Conservation (phyloP, 1,139 yeast species). For the Debaryomyces psychrophilus region DNA sequence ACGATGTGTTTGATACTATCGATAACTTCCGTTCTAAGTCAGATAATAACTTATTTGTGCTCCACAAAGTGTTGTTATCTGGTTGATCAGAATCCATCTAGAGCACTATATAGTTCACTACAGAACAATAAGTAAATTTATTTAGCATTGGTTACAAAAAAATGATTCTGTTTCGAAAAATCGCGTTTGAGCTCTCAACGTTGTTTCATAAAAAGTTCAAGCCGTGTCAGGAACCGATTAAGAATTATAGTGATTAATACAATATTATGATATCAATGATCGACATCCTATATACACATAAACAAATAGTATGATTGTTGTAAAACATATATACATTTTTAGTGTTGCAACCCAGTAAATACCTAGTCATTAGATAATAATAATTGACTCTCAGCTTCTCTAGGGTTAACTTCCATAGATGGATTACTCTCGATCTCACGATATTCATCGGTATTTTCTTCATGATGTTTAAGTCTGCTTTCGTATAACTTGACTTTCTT, state of each 20-base stretch:
- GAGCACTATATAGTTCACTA: slow-evolving; percentile 1
- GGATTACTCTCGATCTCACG: slow-evolving; percentile 16
- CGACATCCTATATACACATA: neutral
- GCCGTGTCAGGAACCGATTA: slow-evolving; percentile 4
- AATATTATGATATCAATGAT: neutral
- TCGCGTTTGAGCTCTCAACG: slow-evolving; percentile 10
- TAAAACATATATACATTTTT: neutral
- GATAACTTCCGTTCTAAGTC: slow-evolving; percentile 40
- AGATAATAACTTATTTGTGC: slow-evolving; percentile 28
- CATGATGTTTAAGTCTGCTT: slow-evolving; percentile 10
- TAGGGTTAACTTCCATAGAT: slow-evolving; percentile 14
- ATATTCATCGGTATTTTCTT: slow-evolving; percentile 9
- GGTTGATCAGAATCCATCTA: slow-evolving; percentile 8
- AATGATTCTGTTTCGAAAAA: slow-evolving; percentile 1
- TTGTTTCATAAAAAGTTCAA: neutral
- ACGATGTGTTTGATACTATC: slow-evolving; percentile 26
- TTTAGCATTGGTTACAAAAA: neutral
- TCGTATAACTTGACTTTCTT: slow-evolving; percentile 46
- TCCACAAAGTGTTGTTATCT: slow-evolving; percentile 19
- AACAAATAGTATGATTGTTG: neutral
- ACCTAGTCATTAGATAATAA: slow-evolving; percentile 11
- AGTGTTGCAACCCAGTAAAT: neutral
- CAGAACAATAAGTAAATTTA: slow-evolving; percentile 1
- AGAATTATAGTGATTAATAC: neutral
- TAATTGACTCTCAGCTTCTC: slow-evolving; percentile 16